phyloP scores from a whole-genome alignment of 2,329 filamentous ascomycete species.

The Bertia moriformis region DNA sequence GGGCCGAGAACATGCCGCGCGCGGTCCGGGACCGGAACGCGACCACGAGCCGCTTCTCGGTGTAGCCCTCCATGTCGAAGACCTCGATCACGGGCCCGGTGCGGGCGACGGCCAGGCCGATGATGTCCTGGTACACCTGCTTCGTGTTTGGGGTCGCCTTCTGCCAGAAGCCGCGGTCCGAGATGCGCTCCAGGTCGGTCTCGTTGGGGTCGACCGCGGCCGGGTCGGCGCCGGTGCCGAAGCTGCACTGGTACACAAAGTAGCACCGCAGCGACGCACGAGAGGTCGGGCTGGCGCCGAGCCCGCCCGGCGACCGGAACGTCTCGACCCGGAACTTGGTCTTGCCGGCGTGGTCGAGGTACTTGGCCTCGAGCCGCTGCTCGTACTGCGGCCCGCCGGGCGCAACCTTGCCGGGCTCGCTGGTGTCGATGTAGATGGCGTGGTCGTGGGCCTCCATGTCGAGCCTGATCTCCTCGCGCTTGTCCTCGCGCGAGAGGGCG shows the following conservation, averaged over 20 bases:
- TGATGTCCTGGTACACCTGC: slow-evolving; percentile 86
- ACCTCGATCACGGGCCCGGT: slow-evolving; percentile 95
- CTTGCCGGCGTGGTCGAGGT: slow-evolving; percentile 66
- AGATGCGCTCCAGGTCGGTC: slow-evolving; percentile 79
- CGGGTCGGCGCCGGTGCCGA: slow-evolving; percentile 52
- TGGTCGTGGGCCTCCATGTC: slow-evolving; percentile 93
- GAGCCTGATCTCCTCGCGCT: slow-evolving; percentile 81
- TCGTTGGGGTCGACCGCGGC: slow-evolving; percentile 60
- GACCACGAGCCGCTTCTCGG: slow-evolving; percentile 86
- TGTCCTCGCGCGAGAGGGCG: slow-evolving; percentile 82
- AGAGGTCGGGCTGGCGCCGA: slow-evolving; percentile 52
- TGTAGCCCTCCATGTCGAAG: slow-evolving; percentile 81
- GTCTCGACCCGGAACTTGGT: slow-evolving; percentile 87
- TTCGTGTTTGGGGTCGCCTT: slow-evolving; percentile 95
- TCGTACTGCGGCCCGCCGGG: slow-evolving; percentile 80
- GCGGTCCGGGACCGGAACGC: slow-evolving; percentile 90
- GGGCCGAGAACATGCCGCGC: slow-evolving; percentile 80
- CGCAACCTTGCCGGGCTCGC: slow-evolving; percentile 68
- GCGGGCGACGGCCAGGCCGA: slow-evolving; percentile 67
- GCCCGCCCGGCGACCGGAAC: slow-evolving; percentile 75
- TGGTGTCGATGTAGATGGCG: slow-evolving; percentile 97
- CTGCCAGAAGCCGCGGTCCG: slow-evolving; percentile 83
- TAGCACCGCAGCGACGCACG: slow-evolving; percentile 87
- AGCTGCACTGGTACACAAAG: slow-evolving; percentile 95
- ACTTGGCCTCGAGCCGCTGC: slow-evolving; percentile 85